Evolutionary conservation across 352 stramenopile species (phyloP).

Genomic region (Phytophthora brassicae): DNA sequence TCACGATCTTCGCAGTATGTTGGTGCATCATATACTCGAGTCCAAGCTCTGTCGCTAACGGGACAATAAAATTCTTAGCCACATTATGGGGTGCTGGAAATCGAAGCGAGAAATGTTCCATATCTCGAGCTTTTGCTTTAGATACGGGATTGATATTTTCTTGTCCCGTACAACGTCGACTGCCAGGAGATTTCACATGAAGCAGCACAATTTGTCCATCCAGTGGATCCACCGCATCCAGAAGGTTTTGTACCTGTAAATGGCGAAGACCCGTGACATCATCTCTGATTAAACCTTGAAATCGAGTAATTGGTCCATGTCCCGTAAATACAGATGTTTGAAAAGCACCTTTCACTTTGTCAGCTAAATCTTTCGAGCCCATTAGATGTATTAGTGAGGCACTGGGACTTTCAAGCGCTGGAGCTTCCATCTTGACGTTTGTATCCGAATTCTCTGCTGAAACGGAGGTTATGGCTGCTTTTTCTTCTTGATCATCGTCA

Average conservation of each 20-base stretch:
- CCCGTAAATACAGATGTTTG: slow-evolving; percentile 15
- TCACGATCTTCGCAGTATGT: slow-evolving; percentile 22
- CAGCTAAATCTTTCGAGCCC: slow-evolving; percentile 26
- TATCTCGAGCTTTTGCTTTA: slow-evolving; percentile 17
- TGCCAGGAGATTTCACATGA: not conserved
- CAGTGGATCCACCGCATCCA: slow-evolving; percentile 21
- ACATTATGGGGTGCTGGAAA: slow-evolving; percentile 31
- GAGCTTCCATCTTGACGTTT: slow-evolving; percentile 10
- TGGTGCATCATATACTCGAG: slow-evolving; percentile 24
- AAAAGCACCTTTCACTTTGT: slow-evolving; percentile 31
- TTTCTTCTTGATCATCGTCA: not conserved
- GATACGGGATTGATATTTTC: slow-evolving; percentile 13
- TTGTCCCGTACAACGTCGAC: slow-evolving; percentile 7
- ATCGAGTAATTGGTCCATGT: slow-evolving; percentile 30
- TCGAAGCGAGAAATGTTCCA: slow-evolving; percentile 23
- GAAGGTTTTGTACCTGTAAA: slow-evolving; percentile 25
- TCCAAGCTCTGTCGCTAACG: slow-evolving; percentile 34
- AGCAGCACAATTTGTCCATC: slow-evolving; percentile 22
- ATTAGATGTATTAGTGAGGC: slow-evolving; percentile 29
- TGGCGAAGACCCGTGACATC: slow-evolving; percentile 26
- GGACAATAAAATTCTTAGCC: slow-evolving; percentile 16
- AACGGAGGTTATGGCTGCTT: not conserved
- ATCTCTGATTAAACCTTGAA: slow-evolving; percentile 37
- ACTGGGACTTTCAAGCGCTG: not conserved
- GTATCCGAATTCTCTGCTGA: not conserved